phyloP scores from a whole-genome alignment of 805 yeast genomes.

The Scheffersomyces coipomensis region DNA sequence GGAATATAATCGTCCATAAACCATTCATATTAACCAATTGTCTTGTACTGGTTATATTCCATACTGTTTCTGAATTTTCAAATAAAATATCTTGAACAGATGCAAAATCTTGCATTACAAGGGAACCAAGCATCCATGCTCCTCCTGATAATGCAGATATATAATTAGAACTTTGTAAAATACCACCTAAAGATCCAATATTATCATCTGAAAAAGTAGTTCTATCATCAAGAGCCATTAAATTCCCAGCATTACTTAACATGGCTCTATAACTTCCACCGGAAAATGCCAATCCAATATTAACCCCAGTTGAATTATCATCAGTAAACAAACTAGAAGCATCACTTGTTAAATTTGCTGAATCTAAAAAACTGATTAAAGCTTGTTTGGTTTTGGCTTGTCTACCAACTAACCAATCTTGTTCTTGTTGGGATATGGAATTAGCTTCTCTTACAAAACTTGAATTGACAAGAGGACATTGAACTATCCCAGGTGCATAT shows the following conservation, averaged over 20 bases:
- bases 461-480: constrained; percentile 21
- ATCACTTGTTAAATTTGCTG: constrained; percentile 42
- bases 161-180: constrained; percentile 70
- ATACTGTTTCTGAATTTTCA: constrained; percentile 27
- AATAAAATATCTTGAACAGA: constrained; percentile 57
- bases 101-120: constrained; percentile 70
- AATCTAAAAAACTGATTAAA: constrained; percentile 18
- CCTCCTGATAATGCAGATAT: constrained; percentile 69
- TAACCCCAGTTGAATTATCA: constrained; percentile 22
- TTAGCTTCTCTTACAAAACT: constrained; percentile 23
- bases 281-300: constrained; percentile 33
- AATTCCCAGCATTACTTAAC: constrained; percentile 81
- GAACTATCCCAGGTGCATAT: constrained; percentile 29
- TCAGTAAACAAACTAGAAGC: constrained; percentile 33
- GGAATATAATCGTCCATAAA: constrained; percentile 15
- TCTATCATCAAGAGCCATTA: constrained; percentile 76
- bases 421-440: constrained; percentile 21
- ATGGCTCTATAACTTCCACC: constrained; percentile 89
- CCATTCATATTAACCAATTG: constrained; percentile 23
- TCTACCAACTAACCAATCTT: constrained; percentile 22
- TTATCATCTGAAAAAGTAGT: constrained; percentile 49
- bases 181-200: constrained; percentile 66
- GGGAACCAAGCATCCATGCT: constrained; percentile 62
- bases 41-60: constrained; percentile 32
- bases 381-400: constrained; percentile 22